Base-by-base conservation (phyloP, 2,329 filamentous ascomycete genomes). In the Neobulgaria alba region DNA sequence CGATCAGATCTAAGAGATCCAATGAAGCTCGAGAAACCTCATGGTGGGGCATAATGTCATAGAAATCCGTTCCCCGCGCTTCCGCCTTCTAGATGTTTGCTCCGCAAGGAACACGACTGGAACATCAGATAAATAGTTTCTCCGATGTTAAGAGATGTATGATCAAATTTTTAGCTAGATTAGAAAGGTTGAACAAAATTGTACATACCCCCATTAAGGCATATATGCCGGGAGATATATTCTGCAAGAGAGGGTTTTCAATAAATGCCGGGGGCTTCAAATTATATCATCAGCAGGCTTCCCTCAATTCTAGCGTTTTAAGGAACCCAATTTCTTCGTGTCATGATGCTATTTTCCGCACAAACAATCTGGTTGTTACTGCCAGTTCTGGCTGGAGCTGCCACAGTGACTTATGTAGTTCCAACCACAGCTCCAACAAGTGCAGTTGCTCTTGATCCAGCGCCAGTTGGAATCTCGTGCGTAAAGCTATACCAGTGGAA, bases 391-490 rank as follows among this genome's bases (percentile, higher is more conserved):
- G 46, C 33, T 19, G 29, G 26, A n/a, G 17, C 33, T 29, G 46
- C 41, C 2, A 43, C 39, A 18, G 33, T 50, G 10, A 45, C 39
- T 16, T 55, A 57, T 36, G 42, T 45, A 21, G 30, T 57, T n/a
- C 54, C 54, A 3, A 19, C 39, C 7, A 34, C 46, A 37, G 51
- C 50, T 29, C 53, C 54, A 8, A 41, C 30, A 10, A 40, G 29
- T 18, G 49, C 52, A 33, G 35, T 43, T 19, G 36, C 38, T 16
- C 50, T 69, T 9, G 59, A 63, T 33, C 55, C 57, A 20, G 64
- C 67, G 2, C 67, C 67, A 4, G 60, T 70, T 1, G 67, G 67
- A 2, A 54, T 70, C 23, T 71, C 67, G 63, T 69, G 51, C 51
- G 66, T 57, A 10, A 9, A 12, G 4, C 2, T 17, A 4, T 10